Conservation (phyloP, 202 grass and related monocot genomes). For the Bolboschoenoplectus hybrid region DNA sequence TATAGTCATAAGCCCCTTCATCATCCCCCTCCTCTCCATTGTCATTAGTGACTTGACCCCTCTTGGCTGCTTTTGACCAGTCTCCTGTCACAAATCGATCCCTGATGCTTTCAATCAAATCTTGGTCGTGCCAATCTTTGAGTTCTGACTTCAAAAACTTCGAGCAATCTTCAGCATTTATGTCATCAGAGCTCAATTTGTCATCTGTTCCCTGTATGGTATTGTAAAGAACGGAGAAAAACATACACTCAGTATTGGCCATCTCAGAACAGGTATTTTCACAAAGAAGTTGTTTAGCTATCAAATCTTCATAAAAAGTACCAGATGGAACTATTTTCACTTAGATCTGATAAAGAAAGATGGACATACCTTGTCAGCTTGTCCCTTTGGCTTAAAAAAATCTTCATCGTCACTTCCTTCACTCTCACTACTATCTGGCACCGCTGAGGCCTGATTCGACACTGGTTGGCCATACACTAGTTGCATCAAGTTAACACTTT, state of each 20-base stretch:
- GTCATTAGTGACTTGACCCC: constrained; percentile 56
- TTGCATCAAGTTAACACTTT: constrained; percentile 76
- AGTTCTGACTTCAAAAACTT: constrained; percentile 65
- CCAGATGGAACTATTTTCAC: constrained; percentile 10
- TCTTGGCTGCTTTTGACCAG: constrained; percentile 91
- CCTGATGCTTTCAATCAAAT: constrained; percentile 68
- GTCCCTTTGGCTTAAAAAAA: constrained; percentile 78
- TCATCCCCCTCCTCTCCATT: constrained; percentile 53
- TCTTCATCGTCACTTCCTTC: constrained; percentile 72
- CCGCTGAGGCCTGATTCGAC: constrained; percentile 43
- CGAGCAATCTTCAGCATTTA: constrained; percentile 81
- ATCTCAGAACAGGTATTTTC: constrained; percentile 7
- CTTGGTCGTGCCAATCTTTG: constrained; percentile 76
- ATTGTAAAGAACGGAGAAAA: constrained; percentile 42
- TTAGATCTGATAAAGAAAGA: not conserved
- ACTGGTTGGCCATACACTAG: constrained; percentile 69
- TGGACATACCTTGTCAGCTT: constrained; percentile 40
- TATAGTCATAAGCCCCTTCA: constrained; percentile 72
- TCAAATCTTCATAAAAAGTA: not conserved
- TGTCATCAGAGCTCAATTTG: constrained; percentile 52
- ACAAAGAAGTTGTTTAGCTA: not conserved
- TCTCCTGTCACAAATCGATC: constrained; percentile 94
- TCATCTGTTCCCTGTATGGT: constrained; percentile 57
- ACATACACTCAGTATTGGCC: constrained; percentile 6
- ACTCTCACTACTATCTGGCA: constrained; percentile 45